Percentiles rank a stretch among this genome's conserved stretches.
phyloP scores from a whole-genome alignment of 2,329 filamentous ascomycete species.

The Aspergillus carbonarius region DNA sequence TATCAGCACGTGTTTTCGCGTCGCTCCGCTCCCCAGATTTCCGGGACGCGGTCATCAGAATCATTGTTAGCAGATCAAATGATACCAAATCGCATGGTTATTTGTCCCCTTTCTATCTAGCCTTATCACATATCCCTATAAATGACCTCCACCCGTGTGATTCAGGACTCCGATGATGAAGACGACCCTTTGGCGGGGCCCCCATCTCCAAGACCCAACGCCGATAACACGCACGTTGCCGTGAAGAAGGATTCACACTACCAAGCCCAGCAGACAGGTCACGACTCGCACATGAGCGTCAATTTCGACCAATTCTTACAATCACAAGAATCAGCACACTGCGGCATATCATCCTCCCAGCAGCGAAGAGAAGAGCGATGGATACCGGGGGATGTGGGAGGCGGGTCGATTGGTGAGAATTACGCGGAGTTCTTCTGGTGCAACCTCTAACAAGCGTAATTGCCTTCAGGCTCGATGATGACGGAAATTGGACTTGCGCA shows the following conservation, averaged over 20 bases:
- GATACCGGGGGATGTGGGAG: conserved; percentile 31
- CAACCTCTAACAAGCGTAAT: not conserved
- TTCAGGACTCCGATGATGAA: conserved; percentile 48
- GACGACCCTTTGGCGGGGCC: conserved; percentile 36
- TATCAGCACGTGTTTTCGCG: conserved; percentile 35
- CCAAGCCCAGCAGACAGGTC: conserved; percentile 6
- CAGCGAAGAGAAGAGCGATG: conserved; percentile 36
- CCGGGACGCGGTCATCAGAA: conserved; percentile 3
- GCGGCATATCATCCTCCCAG: conserved; percentile 30
- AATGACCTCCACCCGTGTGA: conserved; percentile 41
- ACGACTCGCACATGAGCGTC: conserved; percentile 27
- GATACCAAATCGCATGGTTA: not conserved
- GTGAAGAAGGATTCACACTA: not conserved
- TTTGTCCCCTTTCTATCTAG: not conserved
- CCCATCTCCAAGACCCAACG: conserved; percentile 20
- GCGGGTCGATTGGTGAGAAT: conserved; percentile 34
- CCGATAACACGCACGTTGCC: conserved; percentile 9
- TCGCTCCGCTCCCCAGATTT: conserved; percentile 13
- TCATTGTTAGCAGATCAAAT: not conserved
- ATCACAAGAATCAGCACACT: conserved; percentile 25
- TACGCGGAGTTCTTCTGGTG: not conserved
- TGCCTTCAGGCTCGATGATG: conserved; percentile 31
- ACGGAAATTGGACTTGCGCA: conserved; percentile 36
- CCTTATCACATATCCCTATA: not conserved
- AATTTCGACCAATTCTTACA: conserved; percentile 42